phyloP scores from a whole-genome alignment of 768 basidiomycete genomes.

The Clitopilus passeckerianus region DNA sequence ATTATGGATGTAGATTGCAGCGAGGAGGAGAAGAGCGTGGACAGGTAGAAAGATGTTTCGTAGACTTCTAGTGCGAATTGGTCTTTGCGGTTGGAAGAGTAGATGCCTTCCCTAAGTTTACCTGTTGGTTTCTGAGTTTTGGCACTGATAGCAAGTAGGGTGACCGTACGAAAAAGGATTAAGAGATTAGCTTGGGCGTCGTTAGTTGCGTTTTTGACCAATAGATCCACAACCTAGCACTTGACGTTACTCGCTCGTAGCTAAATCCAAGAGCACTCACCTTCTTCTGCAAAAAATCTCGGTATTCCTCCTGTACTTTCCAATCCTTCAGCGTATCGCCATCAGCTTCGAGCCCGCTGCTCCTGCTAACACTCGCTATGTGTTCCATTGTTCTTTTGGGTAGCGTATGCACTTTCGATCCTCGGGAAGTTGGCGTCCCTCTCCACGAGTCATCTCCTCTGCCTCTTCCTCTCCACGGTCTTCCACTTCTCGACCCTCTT shows the following conservation, averaged over 20 bases:
- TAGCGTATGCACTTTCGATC: not conserved
- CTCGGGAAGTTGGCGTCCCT: not conserved
- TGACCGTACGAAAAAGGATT: constrained; percentile 63
- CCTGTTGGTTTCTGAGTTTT: constrained; percentile 32
- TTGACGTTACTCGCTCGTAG: not conserved
- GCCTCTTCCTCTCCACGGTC: not conserved
- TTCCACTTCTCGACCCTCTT: not conserved
- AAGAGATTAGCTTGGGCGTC: constrained; percentile 51
- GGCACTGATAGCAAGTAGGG: not conserved
- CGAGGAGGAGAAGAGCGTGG: constrained; percentile 56
- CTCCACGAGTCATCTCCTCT: constrained; percentile 9
- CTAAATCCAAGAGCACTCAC: constrained; percentile 25
- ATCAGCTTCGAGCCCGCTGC: constrained; percentile 68
- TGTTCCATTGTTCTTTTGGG: constrained; percentile 47
- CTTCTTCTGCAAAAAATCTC: constrained; percentile 59
- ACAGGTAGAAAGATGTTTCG: constrained; percentile 66
- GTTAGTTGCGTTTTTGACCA: constrained; percentile 28
- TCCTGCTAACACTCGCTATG: constrained; percentile 71
- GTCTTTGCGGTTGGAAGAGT: constrained; percentile 55
- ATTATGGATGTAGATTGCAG: constrained; percentile 60
- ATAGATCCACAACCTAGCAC: constrained; percentile 43
- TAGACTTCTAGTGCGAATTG: constrained; percentile 68
- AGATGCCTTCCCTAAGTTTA: constrained; percentile 72
- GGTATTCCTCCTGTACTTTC: constrained; percentile 62
- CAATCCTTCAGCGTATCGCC: constrained; percentile 69